phyloP scores from a whole-genome alignment of 2,329 filamentous ascomycete genomes.

The Epichloe glyceriae region DNA sequence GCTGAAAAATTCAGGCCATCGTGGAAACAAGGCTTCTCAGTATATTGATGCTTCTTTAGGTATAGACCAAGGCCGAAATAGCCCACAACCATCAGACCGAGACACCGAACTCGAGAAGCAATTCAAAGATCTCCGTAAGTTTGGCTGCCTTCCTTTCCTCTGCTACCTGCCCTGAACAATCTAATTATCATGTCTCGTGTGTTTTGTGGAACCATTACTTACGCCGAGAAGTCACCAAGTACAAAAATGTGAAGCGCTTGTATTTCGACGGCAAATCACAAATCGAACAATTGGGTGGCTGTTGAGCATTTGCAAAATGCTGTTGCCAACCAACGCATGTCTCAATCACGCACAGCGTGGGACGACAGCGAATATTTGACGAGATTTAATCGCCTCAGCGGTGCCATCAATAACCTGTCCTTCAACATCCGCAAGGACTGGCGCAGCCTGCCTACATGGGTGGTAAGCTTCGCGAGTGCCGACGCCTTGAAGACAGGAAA shows the following conservation, averaged over 20 bases:
- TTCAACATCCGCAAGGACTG: conserved; percentile 97
- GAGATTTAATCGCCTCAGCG: conserved; percentile 81
- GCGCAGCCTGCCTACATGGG: conserved; percentile 68
- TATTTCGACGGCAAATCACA: conserved; percentile 94
- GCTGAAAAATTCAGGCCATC: conserved; percentile 24
- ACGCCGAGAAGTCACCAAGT: conserved; percentile 61
- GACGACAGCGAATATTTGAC: conserved; percentile 91
- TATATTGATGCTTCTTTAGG: conserved; percentile 29
- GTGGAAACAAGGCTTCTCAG: conserved; percentile 25
- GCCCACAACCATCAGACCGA: conserved; percentile 40
- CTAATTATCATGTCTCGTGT: neutral
- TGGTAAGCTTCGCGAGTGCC: conserved; percentile 66
- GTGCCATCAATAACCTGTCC: conserved; percentile 84
- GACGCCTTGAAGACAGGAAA: conserved; percentile 79
- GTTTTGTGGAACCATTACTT: conserved; percentile 7
- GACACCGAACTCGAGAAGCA: conserved; percentile 38
- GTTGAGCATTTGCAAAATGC: conserved; percentile 94
- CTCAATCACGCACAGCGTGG: conserved; percentile 82
- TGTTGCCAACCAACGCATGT: conserved; percentile 90
- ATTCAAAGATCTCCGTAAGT: conserved; percentile 44
- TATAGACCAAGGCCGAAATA: conserved; percentile 38
- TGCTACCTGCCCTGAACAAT: neutral
- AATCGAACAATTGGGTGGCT: conserved; percentile 74
- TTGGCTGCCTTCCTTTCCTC: neutral
- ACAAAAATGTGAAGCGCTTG: conserved; percentile 94